Conservation (phyloP, 2,329 filamentous ascomycete genomes). For the Microthyrium microscopicum region DNA sequence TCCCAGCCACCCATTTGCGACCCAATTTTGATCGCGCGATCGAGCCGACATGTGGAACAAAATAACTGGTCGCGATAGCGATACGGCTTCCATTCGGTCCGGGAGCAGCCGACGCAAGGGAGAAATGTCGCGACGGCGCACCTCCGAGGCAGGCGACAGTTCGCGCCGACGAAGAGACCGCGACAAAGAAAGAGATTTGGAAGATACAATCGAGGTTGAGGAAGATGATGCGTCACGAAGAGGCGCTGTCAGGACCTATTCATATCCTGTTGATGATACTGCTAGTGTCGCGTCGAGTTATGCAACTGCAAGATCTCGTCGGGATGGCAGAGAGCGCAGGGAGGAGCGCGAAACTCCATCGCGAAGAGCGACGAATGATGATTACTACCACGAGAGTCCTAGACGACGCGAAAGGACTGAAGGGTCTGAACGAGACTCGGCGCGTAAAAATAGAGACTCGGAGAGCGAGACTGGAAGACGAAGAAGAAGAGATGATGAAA, state of each 20-base stretch:
- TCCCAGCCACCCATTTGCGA: no score
- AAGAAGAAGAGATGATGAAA: slow-evolving; percentile 18
- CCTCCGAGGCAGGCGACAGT: slow-evolving; percentile 18
- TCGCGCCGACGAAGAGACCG: slow-evolving; percentile 7
- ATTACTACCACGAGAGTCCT: slow-evolving; percentile 11
- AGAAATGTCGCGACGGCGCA: slow-evolving; percentile 17
- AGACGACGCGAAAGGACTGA: slow-evolving; percentile 16
- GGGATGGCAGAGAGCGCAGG: slow-evolving; percentile 15
- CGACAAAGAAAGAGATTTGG: not conserved
- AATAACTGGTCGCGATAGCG: slow-evolving; percentile 4
- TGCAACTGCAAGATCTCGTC: slow-evolving; percentile 18
- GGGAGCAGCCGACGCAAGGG: slow-evolving; percentile 8
- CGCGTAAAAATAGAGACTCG: slow-evolving; percentile 15
- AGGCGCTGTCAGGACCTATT: slow-evolving; percentile 11
- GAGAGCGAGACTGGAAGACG: slow-evolving; percentile 11
- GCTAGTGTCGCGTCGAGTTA: slow-evolving; percentile 19
- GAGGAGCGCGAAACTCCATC: slow-evolving; percentile 16
- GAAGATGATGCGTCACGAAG: slow-evolving; percentile 10
- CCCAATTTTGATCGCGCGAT: no score
- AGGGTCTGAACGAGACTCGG: slow-evolving; percentile 16
- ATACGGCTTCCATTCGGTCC: slow-evolving; percentile 3
- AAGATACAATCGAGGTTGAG: no score
- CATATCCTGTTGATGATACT: slow-evolving; percentile 14
- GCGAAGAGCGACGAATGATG: slow-evolving; percentile 9
- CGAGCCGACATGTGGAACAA: slow-evolving; percentile 8